Base-by-base conservation (phyloP, 1,284 basidiomycete genomes). In the Malassezia sympodialis region DNA sequence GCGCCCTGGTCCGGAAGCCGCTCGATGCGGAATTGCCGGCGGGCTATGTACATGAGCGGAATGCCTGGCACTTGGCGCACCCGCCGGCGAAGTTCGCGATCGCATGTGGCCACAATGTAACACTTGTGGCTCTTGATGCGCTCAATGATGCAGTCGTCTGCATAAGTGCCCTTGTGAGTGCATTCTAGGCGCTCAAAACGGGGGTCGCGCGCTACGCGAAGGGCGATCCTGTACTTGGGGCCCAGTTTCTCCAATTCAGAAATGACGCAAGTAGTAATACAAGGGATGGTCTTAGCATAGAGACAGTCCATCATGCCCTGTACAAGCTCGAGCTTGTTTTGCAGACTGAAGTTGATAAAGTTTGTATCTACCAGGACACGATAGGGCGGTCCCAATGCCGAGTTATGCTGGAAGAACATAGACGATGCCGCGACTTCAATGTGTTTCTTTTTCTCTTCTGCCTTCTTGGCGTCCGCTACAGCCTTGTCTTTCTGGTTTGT, bases 301-400 rank as follows among this genome's bases (percentile, higher is more conserved):
- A 99, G 79, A 68, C 91, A 96, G 75, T 98, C 94, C 91, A 98
- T 96, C 94, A 99, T 96, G 14, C 89, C 90, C 69, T 87, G 85
- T 19, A 96, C 81, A 43, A 98, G 81, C 76, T 99, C 94, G 65
- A 99, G 80, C 76, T 96, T 96, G 78, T 98, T 98, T 78, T 98
- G 93, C 46, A 99, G 80, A 63, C 86, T 89, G 76, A 98, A 93
- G 75, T 98, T 98, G 81, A 99, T 96, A 72, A 99, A 99, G 76
- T 99, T 99, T 71, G 94, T 99, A 77, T 99, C 94, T 55, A 99
- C 90, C 40, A 99, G 82, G 10, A 99, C 88, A 24, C 93, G 84
- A 75, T 98, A 99, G 0, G 94, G 94, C 0, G 94, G 94, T 0
- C 89, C 91, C 28, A 99, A 85, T 11, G 91, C 87, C 15, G 87